phyloP scores from a whole-genome alignment of 257 asterid genomes.

The Solanum chiquidenum region DNA sequence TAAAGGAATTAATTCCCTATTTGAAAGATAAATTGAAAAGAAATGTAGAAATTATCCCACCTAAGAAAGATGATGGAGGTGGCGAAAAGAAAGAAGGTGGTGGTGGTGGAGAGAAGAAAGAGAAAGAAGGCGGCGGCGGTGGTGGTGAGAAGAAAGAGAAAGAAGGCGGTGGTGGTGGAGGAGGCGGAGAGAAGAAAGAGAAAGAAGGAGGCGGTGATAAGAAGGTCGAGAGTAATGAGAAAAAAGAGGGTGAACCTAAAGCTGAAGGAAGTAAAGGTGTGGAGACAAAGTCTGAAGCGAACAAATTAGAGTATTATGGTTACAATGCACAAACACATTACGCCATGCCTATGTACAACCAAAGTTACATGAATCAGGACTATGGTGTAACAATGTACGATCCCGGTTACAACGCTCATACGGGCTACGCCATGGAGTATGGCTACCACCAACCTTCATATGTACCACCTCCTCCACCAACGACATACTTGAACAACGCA shows the following conservation, averaged over 20 bases:
- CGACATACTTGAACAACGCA: slow-evolving; percentile 4
- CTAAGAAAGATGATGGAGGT: slow-evolving; percentile 46
- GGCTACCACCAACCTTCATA: slow-evolving; percentile 4
- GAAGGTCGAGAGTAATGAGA: neutral
- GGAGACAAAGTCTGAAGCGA: slow-evolving; percentile 32
- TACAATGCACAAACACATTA: slow-evolving; percentile 33
- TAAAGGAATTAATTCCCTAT: slow-evolving; percentile 43
- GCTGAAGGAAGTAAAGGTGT: slow-evolving; percentile 25
- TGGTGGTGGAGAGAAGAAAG: slow-evolving; percentile 5
- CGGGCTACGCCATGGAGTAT: slow-evolving; percentile 32
- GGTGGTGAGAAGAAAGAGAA: slow-evolving; percentile 9
- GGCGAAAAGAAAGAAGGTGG: slow-evolving; percentile 21
- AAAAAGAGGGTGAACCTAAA: slow-evolving; percentile 9
- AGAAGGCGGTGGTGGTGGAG: neutral
- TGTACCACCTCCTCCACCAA: slow-evolving; percentile 47
- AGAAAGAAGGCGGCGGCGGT: neutral
- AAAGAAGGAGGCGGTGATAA: neutral
- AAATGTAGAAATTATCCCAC: slow-evolving; percentile 46
- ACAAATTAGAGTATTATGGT: slow-evolving; percentile 44
- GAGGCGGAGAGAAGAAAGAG: slow-evolving; percentile 2
- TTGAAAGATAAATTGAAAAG: slow-evolving; percentile 60
- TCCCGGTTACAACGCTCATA: slow-evolving; percentile 14
- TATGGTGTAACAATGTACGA: slow-evolving; percentile 30
- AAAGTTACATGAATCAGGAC: slow-evolving; percentile 40
- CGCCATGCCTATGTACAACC: slow-evolving; percentile 44